A percentile compares a stretch with the other conserved stretches of the same genome.
Conservation (phyloP, 371 early-diverging fungal genomes). For the Mortierella sp. region DNA sequence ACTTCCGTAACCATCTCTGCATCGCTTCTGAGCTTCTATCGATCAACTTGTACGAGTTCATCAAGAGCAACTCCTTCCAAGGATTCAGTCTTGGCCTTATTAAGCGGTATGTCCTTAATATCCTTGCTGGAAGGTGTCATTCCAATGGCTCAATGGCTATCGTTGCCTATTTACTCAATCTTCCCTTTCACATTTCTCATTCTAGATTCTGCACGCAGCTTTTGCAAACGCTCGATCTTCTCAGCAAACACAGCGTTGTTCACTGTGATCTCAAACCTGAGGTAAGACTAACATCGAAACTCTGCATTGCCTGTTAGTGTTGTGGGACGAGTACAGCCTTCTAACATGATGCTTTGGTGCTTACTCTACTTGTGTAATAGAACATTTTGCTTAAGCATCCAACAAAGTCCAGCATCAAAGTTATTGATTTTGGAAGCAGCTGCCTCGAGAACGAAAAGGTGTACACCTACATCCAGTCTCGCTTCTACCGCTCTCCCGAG, state of each 20-base stretch:
- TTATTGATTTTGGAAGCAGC: slow-evolving; percentile 98
- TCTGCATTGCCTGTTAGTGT: background rate
- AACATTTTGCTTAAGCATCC: slow-evolving; percentile 85
- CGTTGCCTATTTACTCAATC: background rate
- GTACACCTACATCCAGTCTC: slow-evolving; percentile 97
- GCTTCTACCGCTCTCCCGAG: slow-evolving; percentile 98
- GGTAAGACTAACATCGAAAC: slow-evolving; percentile 59
- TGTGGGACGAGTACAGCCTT: background rate
- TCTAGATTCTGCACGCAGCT: slow-evolving; percentile 90
- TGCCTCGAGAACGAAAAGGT: slow-evolving; percentile 90
- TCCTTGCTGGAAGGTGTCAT: background rate
- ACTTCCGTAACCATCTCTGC: slow-evolving; percentile 95
- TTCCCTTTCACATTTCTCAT: background rate
- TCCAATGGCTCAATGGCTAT: no score
- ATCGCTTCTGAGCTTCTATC: slow-evolving; percentile 90
- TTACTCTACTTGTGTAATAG: slow-evolving; percentile 37
- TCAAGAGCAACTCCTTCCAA: slow-evolving; percentile 93
- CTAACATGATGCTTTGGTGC: slow-evolving; percentile 57
- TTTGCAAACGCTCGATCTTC: slow-evolving; percentile 84
- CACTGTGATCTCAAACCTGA: slow-evolving; percentile 99
- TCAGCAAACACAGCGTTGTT: slow-evolving; percentile 84
- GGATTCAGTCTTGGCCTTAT: slow-evolving; percentile 91
- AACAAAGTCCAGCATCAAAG: slow-evolving; percentile 89
- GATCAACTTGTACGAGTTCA: slow-evolving; percentile 97
- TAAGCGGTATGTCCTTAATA: slow-evolving; percentile 63